Base-by-base conservation (phyloP, 768 basidiomycete genomes). In the Suillus cothurnatus region DNA sequence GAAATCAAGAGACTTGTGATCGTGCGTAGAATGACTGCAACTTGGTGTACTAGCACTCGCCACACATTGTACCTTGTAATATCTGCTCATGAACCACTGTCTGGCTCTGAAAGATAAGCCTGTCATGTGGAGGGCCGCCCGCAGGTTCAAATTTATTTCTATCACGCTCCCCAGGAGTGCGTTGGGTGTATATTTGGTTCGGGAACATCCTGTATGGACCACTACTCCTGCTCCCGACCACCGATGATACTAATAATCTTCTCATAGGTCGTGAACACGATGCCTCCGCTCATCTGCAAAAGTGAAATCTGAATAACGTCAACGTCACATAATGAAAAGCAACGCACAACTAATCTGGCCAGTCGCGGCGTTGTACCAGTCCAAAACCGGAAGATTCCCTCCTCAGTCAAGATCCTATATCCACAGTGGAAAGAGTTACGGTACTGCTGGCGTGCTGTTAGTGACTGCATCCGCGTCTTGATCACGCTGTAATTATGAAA, bases 391-490 rank as follows among this genome's bases (percentile, higher is more conserved):
- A 87, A 71, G 8, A 97, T 69, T 3, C 97, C 97, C 72, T 99
- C 95, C 76, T 99, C 97, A 0, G 90, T 94, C 68, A 94, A 88
- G 73, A 98, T 95, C 55, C 96, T 85, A 72, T 97, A 97, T 6
- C 89, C 96, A 70, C 97, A 99, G 71, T 99, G 95, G 80, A 98
- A 92, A 3, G 95, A 90, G 72, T 99, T 98, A 43, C 89, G 87
- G 74, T 99, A 99, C 66, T 95, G 90, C 28, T 82, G 78, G 12
- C 86, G 82, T 0, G 97, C 97, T 63, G 86, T 85, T 12, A 99
- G 83, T 6, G 94, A 90, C 77, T 99, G 97, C 97, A 99, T 99
- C 31, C 97, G 88, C 14, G 97, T 99, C 80, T 99, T 99, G 78
- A 99, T 87, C 36, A 98, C 95, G 73, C 95, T 97, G 69, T 17